Conservation (phyloP, 495 filamentous ascomycete genomes). For the Neurospora sp. region DNA sequence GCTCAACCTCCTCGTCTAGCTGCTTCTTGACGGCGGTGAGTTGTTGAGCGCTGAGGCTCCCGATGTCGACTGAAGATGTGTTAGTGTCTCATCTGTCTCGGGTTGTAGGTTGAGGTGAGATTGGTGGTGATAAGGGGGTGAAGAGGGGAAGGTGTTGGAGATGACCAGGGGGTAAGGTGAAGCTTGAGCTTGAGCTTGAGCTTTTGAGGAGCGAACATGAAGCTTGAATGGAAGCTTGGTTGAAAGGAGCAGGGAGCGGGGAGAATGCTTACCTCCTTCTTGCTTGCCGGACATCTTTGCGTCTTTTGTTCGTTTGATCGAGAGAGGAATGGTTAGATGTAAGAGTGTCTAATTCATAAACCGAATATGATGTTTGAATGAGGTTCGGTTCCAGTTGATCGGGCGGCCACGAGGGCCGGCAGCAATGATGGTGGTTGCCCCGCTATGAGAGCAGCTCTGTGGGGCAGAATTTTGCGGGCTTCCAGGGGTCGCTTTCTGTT, state of each 20-base stretch:
- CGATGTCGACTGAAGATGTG: constrained; percentile 30
- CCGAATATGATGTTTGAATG: neutral
- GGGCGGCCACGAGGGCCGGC: neutral
- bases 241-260: neutral
- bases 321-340: neutral
- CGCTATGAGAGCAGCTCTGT: neutral
- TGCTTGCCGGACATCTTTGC: neutral
- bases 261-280: neutral
- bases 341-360: neutral
- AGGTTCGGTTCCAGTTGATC: neutral
- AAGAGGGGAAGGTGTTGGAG: neutral
- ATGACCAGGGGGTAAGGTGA: neutral
- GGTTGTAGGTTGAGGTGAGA: neutral
- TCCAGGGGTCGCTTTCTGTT: neutral
- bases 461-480: neutral
- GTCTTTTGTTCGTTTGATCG: neutral
- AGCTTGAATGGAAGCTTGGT: neutral
- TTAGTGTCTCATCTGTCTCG: neutral
- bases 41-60: constrained; percentile 40
- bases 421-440: neutral
- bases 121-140: constrained; percentile 1
- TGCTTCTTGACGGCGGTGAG: constrained; percentile 73
- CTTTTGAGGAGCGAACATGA: neutral
- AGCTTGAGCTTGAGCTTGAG: neutral
- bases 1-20: constrained; percentile 88